Conservation (phyloP, 441 rosid genomes). For the Melastoma candidum region DNA sequence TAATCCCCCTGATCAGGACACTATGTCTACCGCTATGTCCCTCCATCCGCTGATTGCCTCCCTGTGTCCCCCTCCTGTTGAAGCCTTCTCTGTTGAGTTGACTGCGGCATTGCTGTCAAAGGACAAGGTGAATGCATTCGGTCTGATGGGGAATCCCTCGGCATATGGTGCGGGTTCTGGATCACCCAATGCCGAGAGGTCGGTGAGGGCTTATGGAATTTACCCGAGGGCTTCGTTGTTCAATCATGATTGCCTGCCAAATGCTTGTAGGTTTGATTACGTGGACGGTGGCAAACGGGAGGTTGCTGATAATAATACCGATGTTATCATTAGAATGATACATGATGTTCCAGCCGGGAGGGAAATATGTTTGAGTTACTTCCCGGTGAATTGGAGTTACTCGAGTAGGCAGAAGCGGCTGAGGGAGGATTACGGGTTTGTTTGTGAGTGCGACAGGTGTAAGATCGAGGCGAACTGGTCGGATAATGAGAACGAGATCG, state of each 20-base stretch:
- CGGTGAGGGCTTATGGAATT: slow-evolving; percentile 67
- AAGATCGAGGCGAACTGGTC: slow-evolving; percentile 86
- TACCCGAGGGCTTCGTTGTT: slow-evolving; percentile 66
- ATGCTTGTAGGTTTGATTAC: slow-evolving; percentile 83
- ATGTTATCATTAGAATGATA: slow-evolving; percentile 61
- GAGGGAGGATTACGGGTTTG: slow-evolving; percentile 67
- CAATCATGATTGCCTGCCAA: slow-evolving; percentile 89
- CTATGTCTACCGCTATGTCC: slow-evolving; percentile 21
- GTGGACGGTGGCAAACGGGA: slow-evolving; percentile 29
- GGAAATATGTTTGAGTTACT: slow-evolving; percentile 85
- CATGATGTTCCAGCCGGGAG: slow-evolving; percentile 79
- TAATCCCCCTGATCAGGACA: slow-evolving; percentile 14
- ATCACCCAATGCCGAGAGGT: slow-evolving; percentile 28
- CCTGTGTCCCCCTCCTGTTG: slow-evolving; percentile 34
- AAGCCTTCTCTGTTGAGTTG: slow-evolving; percentile 31
- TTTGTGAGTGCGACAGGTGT: slow-evolving; percentile 72
- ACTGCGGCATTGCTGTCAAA: slow-evolving; percentile 44
- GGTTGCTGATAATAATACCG: slow-evolving; percentile 29
- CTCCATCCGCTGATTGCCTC: slow-evolving; percentile 52
- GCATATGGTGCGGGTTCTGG: slow-evolving; percentile 11
- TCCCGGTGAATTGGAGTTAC: slow-evolving; percentile 64
- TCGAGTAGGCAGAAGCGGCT: slow-evolving; percentile 45
- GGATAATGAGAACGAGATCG: slow-evolving; percentile 34
- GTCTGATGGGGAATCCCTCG: slow-evolving; percentile 55
- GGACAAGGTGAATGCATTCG: slow-evolving; percentile 76